Percentiles rank a stretch among this genome's conserved stretches.
phyloP scores from a whole-genome alignment of 2,329 filamentous ascomycete genomes.

The Kalmusia sp. region DNA sequence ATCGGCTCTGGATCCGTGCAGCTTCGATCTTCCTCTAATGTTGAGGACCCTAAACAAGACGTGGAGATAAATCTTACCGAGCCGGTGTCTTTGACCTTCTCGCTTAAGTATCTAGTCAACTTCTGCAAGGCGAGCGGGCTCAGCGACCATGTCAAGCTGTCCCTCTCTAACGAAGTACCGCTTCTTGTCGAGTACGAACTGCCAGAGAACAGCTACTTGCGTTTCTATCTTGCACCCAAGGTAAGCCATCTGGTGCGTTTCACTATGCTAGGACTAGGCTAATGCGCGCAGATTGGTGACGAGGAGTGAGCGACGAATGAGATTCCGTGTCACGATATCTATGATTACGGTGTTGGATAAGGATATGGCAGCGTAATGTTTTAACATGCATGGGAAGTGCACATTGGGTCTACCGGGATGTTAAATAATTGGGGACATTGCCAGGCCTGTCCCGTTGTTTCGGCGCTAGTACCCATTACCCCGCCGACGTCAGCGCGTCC shows the following conservation, averaged over 20 bases:
- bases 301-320: conserved; percentile 59
- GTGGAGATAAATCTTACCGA: conserved; percentile 91
- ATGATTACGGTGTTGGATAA: conserved; percentile 35
- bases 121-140: conserved; percentile 97
- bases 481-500: conserved; percentile 45
- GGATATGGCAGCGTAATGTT: conserved; percentile 31
- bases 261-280: conserved; percentile 31
- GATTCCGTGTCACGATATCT: conserved; percentile 27
- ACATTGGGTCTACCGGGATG: conserved; percentile 23
- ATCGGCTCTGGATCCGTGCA: conserved; percentile 96
- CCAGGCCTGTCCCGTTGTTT: conserved; percentile 22
- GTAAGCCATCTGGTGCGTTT: conserved; percentile 59
- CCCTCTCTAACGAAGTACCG: conserved; percentile 94
- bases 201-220: conserved; percentile 84
- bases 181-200: conserved; percentile 92
- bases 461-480: conserved; percentile 30
- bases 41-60: conserved; percentile 86
- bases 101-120: conserved; percentile 98
- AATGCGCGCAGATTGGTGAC: conserved; percentile 69
- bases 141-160: conserved; percentile 84
- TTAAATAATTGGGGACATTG: conserved; percentile 26
- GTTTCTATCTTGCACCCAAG: conserved; percentile 99
- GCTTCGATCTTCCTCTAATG: conserved; percentile 83
- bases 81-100: conserved; percentile 94
- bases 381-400: conserved; percentile 35